Conservation (phyloP, 345 rosid genomes). For the Bruguiera sexangula region DNA sequence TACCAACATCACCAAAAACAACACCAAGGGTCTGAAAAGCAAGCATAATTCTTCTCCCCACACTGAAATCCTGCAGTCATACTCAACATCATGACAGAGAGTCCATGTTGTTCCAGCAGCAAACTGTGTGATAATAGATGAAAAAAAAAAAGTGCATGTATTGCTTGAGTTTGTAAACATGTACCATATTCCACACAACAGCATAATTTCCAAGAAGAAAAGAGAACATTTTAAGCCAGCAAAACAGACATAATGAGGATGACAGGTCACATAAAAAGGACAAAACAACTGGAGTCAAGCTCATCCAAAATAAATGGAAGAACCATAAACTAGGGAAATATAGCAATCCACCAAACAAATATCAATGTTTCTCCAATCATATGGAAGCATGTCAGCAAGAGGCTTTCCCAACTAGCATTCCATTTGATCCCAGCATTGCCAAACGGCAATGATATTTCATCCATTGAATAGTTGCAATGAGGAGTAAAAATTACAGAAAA, state of each 20-base stretch:
- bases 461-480: not conserved
- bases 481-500: not conserved
- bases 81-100: constrained; percentile 2
- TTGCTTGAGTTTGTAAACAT: too few relatives aligned
- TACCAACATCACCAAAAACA: constrained; percentile 99
- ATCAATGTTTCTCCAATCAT: not conserved
- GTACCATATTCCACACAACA: too few relatives aligned
- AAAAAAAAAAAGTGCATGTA: too few relatives aligned
- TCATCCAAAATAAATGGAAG: not conserved
- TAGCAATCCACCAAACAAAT: not conserved
- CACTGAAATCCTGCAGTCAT: constrained; percentile 61
- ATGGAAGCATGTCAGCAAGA: not conserved
- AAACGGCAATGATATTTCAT: not conserved
- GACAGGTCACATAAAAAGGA: too few relatives aligned
- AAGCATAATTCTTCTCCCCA: constrained; percentile 73
- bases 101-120: not conserved
- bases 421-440: not conserved
- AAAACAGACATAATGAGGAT: not conserved
- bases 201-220: too few relatives aligned
- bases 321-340: not conserved
- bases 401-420: not conserved
- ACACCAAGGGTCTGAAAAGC: constrained; percentile 94
- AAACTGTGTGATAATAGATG: not conserved
- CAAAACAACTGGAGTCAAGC: not conserved
- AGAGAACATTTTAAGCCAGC: not conserved